These are phyloP conservation scores for Vinca minor DNA, from an alignment of 257 asterid species.

Conservation along the genomic window DNA sequence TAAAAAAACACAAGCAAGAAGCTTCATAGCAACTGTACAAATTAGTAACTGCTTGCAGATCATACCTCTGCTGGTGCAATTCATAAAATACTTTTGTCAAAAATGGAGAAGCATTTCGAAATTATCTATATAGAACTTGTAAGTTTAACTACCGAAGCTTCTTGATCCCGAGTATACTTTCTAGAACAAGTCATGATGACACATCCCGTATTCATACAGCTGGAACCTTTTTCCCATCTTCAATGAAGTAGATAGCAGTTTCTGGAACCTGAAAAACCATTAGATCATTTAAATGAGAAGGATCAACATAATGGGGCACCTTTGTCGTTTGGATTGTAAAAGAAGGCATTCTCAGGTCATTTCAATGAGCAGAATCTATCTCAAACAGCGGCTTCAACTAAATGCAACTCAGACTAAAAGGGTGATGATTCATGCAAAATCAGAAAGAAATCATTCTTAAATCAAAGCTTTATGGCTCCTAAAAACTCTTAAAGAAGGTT, in stretches of 20 bases:
- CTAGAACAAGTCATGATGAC: conserved; percentile 10
- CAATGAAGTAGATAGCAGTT: conserved; percentile 74
- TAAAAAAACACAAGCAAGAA: not conserved
- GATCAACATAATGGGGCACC: not conserved
- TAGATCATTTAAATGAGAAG: conserved; percentile 9
- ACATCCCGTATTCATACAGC: conserved; percentile 38
- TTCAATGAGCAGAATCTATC: not conserved
- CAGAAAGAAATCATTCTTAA: too few species aligned
- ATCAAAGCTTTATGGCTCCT: too few species aligned
- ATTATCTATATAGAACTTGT: not conserved
- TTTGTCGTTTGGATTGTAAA: not conserved
- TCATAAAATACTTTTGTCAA: not conserved
- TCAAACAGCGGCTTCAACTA: not conserved
- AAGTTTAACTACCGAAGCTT: not conserved
- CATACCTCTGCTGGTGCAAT: conserved; percentile 1
- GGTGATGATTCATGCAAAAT: too few species aligned
- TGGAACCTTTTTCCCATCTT: conserved; percentile 89
- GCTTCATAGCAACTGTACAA: conserved; percentile 9
- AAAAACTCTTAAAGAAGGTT: too few species aligned
- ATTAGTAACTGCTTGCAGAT: not conserved
- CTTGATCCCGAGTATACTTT: conserved; percentile 1
- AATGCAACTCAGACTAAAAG: too few species aligned
- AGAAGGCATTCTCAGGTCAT: not conserved
- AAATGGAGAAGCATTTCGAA: not conserved
- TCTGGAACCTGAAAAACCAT: conserved; percentile 93